Evolutionary conservation across 495 filamentous ascomycete genomes (phyloP), one percentile per base, ranked within the genome.

Genomic region (Recurvomyces mirabilis): DNA sequence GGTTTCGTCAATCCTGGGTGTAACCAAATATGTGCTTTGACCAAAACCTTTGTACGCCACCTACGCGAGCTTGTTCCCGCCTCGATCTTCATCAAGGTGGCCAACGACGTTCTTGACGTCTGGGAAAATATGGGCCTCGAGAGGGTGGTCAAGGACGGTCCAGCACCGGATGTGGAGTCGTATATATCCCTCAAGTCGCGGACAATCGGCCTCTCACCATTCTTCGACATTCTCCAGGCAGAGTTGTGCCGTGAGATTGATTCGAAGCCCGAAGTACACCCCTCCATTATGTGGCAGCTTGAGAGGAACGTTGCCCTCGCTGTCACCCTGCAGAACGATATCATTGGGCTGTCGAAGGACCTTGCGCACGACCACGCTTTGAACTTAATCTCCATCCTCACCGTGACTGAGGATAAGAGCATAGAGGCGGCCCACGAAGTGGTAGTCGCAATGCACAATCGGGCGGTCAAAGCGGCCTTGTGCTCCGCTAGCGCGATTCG

Each of bases 191-290:
- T 41, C 12, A 21, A 24, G 4, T 20, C 13, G 4, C 38, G 38
- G 6, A 41, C 38, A 3, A 15, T 42, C n/a, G 24, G 39, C 6
- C 15, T 42, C 2, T 17, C n/a, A 10, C 39, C 39, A 17, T 42
- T 42, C 39, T 30, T 42, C 39, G 13, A 4, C 10, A 15, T 42
- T 11, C 24, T 42, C 24, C 37, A 26, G 37, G 23, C 37, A 13
- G 37, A 40, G 13, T 20, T 37, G 17, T n/a, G n/a, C n/a, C n/a
- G n/a, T n/a, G 3, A 6, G 4, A 5, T 37, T 11, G 34, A 7
- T 13, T 5, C 2, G 10, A n/a, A 25, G 4, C 13, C 10, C 3
- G 2, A 5, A 3, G 10, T n/a, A 2, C 4, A 15, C 20, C 5
- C 19, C 14, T 4, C 5, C 17, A 11, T 20, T 2, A 9, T 40